A percentile compares a stretch with the other conserved stretches of the same genome.
These are phyloP conservation scores for Pisolithus marmoratus DNA, from an alignment of 768 basidiomycete species.

Conservation along the genomic window DNA sequence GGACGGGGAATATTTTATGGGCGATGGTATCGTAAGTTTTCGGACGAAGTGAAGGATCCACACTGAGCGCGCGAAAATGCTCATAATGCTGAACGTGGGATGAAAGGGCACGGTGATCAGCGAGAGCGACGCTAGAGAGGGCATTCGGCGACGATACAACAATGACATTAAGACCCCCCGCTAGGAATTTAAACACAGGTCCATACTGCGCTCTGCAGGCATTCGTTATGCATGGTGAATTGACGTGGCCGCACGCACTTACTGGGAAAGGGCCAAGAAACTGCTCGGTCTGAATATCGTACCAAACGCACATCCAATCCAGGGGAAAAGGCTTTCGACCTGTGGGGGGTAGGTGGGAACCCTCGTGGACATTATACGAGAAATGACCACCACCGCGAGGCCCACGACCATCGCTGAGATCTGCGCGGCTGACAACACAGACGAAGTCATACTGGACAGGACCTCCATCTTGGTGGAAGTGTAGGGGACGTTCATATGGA, in stretches of 20 bases:
- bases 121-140: slow-evolving; percentile 8
- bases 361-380: neutral
- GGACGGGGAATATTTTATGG: slow-evolving; percentile 15
- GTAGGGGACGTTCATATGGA: too few species aligned
- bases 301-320: slow-evolving; percentile 12
- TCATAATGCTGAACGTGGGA: slow-evolving; percentile 8
- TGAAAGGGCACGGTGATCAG: slow-evolving; percentile 4
- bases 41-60: slow-evolving; percentile 3
- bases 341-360: neutral
- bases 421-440: neutral
- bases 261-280: slow-evolving; percentile 19
- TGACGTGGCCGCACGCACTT: neutral
- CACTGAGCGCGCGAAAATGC: slow-evolving; percentile 11
- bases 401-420: neutral
- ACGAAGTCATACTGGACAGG: too few species aligned
- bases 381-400: neutral
- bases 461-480: too few species aligned
- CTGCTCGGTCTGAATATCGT: slow-evolving; percentile 10
- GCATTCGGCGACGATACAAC: slow-evolving; percentile 12
- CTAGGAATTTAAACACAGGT: slow-evolving; percentile 10
- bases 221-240: neutral
- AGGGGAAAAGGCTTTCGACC: slow-evolving; percentile 9
- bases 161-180: slow-evolving; percentile 12
- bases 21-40: slow-evolving; percentile 14
- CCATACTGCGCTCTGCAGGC: slow-evolving; percentile 12